Evolutionary conservation across 2,329 filamentous ascomycete genomes (phyloP), one percentile per base, ranked within the genome.

Genomic region (Colletotrichum somersetense): DNA sequence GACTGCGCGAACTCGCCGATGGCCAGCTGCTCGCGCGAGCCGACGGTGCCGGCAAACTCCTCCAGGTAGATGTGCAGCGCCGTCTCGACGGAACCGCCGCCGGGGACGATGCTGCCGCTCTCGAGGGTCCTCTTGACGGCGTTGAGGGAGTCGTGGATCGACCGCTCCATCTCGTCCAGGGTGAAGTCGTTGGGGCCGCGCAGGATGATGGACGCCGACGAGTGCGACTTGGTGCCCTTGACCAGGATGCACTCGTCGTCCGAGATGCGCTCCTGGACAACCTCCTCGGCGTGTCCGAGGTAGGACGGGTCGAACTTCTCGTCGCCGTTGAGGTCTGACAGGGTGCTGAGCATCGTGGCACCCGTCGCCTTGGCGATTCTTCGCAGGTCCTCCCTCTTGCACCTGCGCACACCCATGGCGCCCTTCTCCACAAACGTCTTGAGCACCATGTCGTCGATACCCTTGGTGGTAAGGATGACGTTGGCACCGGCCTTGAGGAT

Each of bases 151-250:
- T 99, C 96, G 85, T 99, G 96, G 23, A 99, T 91, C 1, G 96
- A 98, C 75, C 96, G 93, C 88, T 99, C 96, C 96, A 98, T 99
- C 88, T 99, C 96, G 79, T 99, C 96, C 40, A 99, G 90, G 73
- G 94, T 94, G 85, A 93, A 98, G 83, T 99, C 96, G 84, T 99
- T 98, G 77, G 96, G 89, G 57, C 96, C 96, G 71, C 96, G 93
- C 66, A 99, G 92, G 77, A 99, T 97, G 83, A 98, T 95, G 23
- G 96, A 99, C 40, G 96, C 95, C 8, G 95, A 97, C 3, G 93
- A 96, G 84, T 96, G 94, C 38, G 93, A 89, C 86, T 98, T 98
- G 79, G 96, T 97, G 67, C 96, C 96, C 87, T 96, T 97, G 81
- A 99, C 89, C 75, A 99, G 85, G 76, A 99, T 99, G 83, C 96